Conservation (phyloP, 805 yeast genomes). For the Starmerella sirachaensis region DNA sequence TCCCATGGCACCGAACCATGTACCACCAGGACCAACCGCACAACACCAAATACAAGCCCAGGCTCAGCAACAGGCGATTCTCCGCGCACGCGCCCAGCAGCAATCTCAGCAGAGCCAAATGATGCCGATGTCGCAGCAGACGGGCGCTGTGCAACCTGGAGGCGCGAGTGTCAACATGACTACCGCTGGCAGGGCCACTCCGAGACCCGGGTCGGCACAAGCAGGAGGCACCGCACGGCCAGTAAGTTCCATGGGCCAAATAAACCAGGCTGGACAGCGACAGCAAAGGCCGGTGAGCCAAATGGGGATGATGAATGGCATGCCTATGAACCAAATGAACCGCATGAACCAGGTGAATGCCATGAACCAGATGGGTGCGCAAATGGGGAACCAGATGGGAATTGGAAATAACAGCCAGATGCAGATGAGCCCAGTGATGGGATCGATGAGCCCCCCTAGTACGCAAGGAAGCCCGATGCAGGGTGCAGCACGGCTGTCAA, state of each 20-base stretch:
- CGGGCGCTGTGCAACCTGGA: neutral
- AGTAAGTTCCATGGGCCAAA: slow-evolving; percentile 10
- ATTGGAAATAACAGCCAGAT: slow-evolving; percentile 2
- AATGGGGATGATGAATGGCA: slow-evolving; percentile 2
- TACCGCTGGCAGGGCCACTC: neutral
- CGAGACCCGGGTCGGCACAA: neutral
- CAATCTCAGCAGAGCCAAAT: neutral
- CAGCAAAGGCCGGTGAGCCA: slow-evolving; percentile 3
- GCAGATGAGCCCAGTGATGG: slow-evolving; percentile 3
- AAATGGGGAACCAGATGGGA: slow-evolving; percentile 6
- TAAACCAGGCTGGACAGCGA: neutral
- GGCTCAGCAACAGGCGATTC: slow-evolving; percentile 17
- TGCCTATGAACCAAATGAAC: slow-evolving; percentile 1
- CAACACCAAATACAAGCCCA: slow-evolving; percentile 22
- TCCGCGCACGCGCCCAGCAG: slow-evolving; percentile 17
- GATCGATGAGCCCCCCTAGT: too few species aligned
- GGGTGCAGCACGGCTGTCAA: too few species aligned
- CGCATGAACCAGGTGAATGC: slow-evolving; percentile 6
- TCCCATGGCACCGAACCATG: slow-evolving; percentile 9
- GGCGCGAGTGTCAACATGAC: neutral
- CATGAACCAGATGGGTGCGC: slow-evolving; percentile 8
- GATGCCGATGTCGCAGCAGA: neutral
- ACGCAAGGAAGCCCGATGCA: too few species aligned
- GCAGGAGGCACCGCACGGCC: slow-evolving; percentile 5
- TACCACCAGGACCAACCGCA: slow-evolving; percentile 21